Base-by-base conservation (phyloP, 2,329 filamentous ascomycete species). In the Xylariales sp. region DNA sequence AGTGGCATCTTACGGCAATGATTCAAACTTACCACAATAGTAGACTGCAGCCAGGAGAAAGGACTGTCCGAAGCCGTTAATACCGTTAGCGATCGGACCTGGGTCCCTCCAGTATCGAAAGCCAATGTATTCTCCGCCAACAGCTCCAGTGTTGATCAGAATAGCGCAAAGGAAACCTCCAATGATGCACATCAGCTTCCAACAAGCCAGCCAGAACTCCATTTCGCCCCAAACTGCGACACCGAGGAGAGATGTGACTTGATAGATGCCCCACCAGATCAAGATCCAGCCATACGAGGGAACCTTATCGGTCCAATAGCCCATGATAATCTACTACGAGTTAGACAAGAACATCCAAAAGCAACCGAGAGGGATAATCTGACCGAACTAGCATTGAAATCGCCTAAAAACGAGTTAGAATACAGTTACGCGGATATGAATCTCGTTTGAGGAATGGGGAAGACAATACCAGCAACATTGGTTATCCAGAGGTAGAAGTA, bases 401-500 rank as follows among this genome's bases (percentile, higher is more conserved):
- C n/a, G n/a, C n/a, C n/a, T n/a, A n/a, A n/a, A n/a, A n/a, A n/a
- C n/a, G n/a, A n/a, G n/a, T n/a, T n/a, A n/a, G 40, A 70, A 61
- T 5, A 71, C 61, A 0, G 67, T 55, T 2, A 64, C 62, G 29
- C 69, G 63, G 6, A 62, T 60, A 43, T 70, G 69, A 37, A 68
- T 70, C 47, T 70, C 66, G 38, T 53, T 57, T 15, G 8, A 29
- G 7, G 14, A 29, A 7, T 29, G 14, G 15, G 11, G 8, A 11
- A 1, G 14, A n/a, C 28, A 15, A 31, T 29, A 15, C 19, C 21
- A 3, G 57, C 57, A 29, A 61, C 52, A 29, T 67, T 68, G 4
- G 65, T 69, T 3, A 67, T 57, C 65, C 66, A 70, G 3, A 66
- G 47, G 40, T 65, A 69, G 58, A 62, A 73, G 50, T 73, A 73